Percentiles rank a stretch among this genome's conserved stretches.
These are phyloP conservation scores for Microdochium bolleyi DNA, from an alignment of 2,329 filamentous ascomycete species.

Conservation along the genomic window DNA sequence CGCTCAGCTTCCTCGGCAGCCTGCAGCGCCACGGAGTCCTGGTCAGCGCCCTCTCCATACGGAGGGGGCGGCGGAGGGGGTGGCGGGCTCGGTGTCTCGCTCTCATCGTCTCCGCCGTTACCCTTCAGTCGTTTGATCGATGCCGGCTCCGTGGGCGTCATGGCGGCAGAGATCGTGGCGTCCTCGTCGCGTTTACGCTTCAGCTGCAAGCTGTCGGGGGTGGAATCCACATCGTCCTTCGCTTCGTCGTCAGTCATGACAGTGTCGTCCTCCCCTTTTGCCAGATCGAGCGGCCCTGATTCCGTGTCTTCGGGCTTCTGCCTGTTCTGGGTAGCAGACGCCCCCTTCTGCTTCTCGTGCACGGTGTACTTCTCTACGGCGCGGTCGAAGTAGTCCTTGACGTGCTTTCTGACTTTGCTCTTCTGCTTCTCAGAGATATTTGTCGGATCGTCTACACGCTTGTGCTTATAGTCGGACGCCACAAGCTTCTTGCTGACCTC, in stretches of 20 bases:
- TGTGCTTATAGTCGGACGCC: conserved; percentile 83
- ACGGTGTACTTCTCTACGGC: conserved; percentile 68
- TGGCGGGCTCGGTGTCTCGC: conserved; percentile 22
- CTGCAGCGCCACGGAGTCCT: conserved; percentile 40
- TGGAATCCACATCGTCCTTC: conserved; percentile 32
- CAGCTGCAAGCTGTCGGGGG: conserved; percentile 39
- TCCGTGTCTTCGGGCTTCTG: conserved; percentile 10
- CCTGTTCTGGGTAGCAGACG: conserved; percentile 18
- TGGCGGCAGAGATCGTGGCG: conserved; percentile 19
- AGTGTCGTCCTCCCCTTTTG: conserved; percentile 16
- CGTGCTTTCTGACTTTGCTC: conserved; percentile 75
- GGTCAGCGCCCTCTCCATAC: conserved; percentile 42
- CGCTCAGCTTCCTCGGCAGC: conserved; percentile 34
- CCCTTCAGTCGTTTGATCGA: conserved; percentile 45
- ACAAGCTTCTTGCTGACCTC: conserved; percentile 82
- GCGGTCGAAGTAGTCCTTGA: conserved; percentile 80
- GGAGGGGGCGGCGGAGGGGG: conserved; percentile 40
- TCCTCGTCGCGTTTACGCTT: conserved; percentile 57
- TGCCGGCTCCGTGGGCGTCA: conserved; percentile 47
- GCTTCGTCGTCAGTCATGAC: conserved; percentile 25
- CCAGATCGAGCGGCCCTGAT: conserved; percentile 7
- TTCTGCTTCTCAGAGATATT: conserved; percentile 67
- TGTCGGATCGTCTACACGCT: conserved; percentile 75
- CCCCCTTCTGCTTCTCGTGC: conserved; percentile 57
- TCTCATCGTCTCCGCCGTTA: conserved; percentile 20